Evolutionary conservation across 345 rosid species (phyloP).

Genomic region (Barbarea vulgaris): DNA sequence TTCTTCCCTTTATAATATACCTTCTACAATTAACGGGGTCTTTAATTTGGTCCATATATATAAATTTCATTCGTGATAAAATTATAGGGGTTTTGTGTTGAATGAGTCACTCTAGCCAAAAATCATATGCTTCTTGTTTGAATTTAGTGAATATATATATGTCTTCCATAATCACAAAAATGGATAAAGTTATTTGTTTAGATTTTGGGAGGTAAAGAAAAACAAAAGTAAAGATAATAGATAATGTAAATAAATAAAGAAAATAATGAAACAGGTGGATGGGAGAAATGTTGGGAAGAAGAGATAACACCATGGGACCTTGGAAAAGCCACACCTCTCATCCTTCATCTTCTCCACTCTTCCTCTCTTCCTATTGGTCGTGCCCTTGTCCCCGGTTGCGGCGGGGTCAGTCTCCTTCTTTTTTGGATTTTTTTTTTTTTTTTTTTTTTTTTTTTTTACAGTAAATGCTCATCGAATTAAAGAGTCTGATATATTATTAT

Average conservation of each 20-base stretch:
- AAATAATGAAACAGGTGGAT: conserved; percentile 33
- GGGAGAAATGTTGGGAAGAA: conserved; percentile 47
- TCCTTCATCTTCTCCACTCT: conserved; percentile 40
- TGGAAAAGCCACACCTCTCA: conserved; percentile 44
- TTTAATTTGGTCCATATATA: neutral
- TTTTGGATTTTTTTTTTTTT: neutral
- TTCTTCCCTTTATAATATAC: neutral
- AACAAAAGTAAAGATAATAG: neutral
- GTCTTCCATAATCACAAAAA: neutral
- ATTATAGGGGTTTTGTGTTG: neutral
- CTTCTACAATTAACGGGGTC: neutral
- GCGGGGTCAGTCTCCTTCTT: conserved; percentile 38
- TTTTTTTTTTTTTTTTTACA: too few relatives aligned
- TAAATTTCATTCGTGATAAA: neutral
- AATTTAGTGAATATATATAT: neutral
- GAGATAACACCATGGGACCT: conserved; percentile 47
- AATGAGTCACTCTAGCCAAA: neutral
- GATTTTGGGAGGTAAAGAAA: neutral
- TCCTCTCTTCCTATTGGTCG: conserved; percentile 41
- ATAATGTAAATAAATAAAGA: neutral
- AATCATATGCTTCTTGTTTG: conserved; percentile 18
- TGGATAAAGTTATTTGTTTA: neutral
- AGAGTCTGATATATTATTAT: neutral
- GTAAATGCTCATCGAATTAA: neutral
- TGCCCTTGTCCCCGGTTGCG: conserved; percentile 45